A percentile compares a stretch with the other conserved stretches of the same genome.
Conservation (phyloP, 805 yeast species). For the Cyberlindnera veronae region DNA sequence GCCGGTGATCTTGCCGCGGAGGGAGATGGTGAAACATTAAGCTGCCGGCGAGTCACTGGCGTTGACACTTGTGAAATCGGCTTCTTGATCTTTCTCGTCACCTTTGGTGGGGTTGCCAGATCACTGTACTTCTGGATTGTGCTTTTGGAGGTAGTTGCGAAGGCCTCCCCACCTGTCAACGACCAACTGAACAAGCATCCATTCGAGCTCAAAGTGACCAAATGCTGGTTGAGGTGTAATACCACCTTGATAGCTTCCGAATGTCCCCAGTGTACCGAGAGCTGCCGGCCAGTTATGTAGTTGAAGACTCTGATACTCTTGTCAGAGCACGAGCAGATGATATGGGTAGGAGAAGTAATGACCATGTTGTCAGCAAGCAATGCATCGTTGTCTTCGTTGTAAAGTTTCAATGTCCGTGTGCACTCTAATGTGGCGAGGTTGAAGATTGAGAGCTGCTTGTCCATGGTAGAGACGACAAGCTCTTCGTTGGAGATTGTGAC, state of each 20-base stretch:
- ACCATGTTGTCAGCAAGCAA: conserved; percentile 43
- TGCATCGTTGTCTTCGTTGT: conserved; percentile 40
- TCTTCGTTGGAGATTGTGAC: conserved; percentile 37
- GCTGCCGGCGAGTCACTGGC: conserved; percentile 13
- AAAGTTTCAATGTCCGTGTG: conserved; percentile 38
- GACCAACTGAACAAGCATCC: conserved; percentile 56
- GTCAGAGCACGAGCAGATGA: conserved; percentile 49
- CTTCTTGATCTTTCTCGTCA: conserved; percentile 26
- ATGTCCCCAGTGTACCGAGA: conserved; percentile 58
- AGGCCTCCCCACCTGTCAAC: conserved; percentile 1
- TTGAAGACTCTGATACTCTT: conserved; percentile 52
- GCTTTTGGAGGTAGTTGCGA: conserved; percentile 1
- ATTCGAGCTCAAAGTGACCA: conserved; percentile 45
- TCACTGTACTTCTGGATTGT: conserved; percentile 20
- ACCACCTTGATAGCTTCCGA: conserved; percentile 45
- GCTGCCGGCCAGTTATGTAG: conserved; percentile 41
- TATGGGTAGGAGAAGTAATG: conserved; percentile 27
- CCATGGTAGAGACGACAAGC: conserved; percentile 49
- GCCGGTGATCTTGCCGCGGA: conserved; percentile 13
- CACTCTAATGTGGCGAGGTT: conserved; percentile 32
- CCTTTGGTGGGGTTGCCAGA: conserved; percentile 23
- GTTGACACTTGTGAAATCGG: conserved; percentile 14
- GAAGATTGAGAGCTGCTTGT: conserved; percentile 44
- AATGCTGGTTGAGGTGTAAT: conserved; percentile 21
- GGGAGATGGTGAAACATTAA: conserved; percentile 6